Percentiles rank a stretch among this genome's conserved stretches.
Evolutionary conservation across 768 basidiomycete species (phyloP).

Genomic region (Pleurotus citrinopileatus): DNA sequence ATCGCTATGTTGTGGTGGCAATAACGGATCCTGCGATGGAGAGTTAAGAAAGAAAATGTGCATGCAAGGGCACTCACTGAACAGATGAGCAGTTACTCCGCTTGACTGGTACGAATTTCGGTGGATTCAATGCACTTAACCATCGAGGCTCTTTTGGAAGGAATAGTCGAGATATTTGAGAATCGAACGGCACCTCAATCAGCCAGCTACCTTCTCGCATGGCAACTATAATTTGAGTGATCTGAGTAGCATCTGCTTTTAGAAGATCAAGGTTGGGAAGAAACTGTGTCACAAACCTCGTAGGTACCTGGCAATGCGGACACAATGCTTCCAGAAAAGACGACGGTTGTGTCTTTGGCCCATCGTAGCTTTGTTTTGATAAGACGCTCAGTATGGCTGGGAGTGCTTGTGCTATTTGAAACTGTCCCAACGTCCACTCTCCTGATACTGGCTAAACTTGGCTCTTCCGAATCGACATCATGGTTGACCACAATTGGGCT

Average conservation of each 20-base stretch:
- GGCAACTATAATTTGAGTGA: slow-evolving; percentile 45
- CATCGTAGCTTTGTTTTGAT: slow-evolving; percentile 52
- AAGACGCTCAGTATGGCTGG: slow-evolving; percentile 18
- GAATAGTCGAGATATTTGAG: slow-evolving; percentile 33
- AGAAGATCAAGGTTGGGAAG: background rate
- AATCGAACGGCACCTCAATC: slow-evolving; percentile 57
- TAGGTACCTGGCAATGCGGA: slow-evolving; percentile 49
- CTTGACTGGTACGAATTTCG: slow-evolving; percentile 49
- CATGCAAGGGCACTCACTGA: slow-evolving; percentile 34
- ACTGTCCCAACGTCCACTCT: slow-evolving; percentile 47
- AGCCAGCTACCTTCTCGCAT: slow-evolving; percentile 65
- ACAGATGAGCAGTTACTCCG: slow-evolving; percentile 45
- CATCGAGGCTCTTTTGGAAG: slow-evolving; percentile 39
- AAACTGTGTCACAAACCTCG: slow-evolving; percentile 40
- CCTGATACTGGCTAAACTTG: slow-evolving; percentile 24
- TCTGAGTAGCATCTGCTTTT: slow-evolving; percentile 29
- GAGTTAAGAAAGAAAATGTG: slow-evolving; percentile 8
- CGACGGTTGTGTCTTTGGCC: slow-evolving; percentile 46
- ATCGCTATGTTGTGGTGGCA: slow-evolving; percentile 58
- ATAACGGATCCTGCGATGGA: slow-evolving; percentile 50
- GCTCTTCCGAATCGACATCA: slow-evolving; percentile 14
- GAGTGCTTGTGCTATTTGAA: slow-evolving; percentile 14
- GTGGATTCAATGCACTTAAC: slow-evolving; percentile 55
- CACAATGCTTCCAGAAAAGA: slow-evolving; percentile 60
- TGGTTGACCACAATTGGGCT: slow-evolving; percentile 54